Conservation (phyloP, 805 yeast genomes). For the Lipomyces sp. region DNA sequence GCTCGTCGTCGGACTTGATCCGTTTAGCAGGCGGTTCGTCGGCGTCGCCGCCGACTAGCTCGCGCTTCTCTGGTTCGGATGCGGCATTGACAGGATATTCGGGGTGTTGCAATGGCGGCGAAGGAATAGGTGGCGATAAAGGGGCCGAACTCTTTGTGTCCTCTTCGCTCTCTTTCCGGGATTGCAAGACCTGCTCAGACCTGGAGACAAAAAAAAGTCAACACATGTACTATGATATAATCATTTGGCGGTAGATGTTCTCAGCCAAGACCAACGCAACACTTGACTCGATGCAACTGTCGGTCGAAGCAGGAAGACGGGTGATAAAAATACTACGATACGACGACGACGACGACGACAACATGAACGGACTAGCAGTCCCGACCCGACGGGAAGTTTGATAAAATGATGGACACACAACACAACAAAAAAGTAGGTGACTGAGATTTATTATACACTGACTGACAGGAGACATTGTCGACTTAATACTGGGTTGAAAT, state of each 20-base stretch:
- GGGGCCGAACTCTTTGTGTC: constrained; percentile 30
- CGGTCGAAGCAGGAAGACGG: constrained; percentile 2
- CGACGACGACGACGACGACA: not conserved
- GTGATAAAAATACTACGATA: not conserved
- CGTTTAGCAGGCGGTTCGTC: constrained; percentile 35
- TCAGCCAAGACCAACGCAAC: constrained; percentile 1
- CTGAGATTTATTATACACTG: not conserved
- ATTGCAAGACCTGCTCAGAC: not conserved
- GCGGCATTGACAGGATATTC: constrained; percentile 7
- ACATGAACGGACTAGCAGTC: no score
- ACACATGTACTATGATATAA: not conserved
- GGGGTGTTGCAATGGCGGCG: constrained; percentile 34
- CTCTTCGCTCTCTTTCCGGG: constrained; percentile 7
- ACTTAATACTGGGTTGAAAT: not conserved
- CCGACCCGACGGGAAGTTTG: not conserved
- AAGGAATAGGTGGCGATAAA: constrained; percentile 37
- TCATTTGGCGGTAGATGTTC: no score
- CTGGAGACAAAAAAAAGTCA: not conserved
- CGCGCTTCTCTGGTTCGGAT: constrained; percentile 14
- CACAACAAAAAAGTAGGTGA: not conserved
- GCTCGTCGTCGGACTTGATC: constrained; percentile 21
- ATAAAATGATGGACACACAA: not conserved
- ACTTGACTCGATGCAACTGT: not conserved
- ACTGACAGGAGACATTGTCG: not conserved
- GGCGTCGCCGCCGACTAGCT: constrained; percentile 15